phyloP scores from a whole-genome alignment of 805 yeast species.

The Ogataea glucozyma region DNA sequence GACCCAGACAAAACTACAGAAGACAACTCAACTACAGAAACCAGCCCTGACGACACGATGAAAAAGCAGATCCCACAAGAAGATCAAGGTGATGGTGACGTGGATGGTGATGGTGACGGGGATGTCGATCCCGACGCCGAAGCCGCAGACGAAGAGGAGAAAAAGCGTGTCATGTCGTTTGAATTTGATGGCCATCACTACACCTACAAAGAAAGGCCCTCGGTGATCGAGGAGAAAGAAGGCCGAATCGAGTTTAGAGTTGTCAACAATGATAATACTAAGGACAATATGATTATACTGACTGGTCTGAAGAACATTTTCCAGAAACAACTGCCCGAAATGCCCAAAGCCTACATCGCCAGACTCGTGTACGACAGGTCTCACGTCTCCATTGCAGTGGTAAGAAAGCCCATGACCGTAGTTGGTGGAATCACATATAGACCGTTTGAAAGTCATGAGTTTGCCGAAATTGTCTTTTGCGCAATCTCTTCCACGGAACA shows the following conservation, averaged over 20 bases:
- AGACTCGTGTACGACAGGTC: conserved; percentile 91
- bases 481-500: conserved; percentile 98
- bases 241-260: conserved; percentile 94
- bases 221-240: conserved; percentile 90
- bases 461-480: conserved; percentile 98
- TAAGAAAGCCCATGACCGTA: conserved; percentile 78
- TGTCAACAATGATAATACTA: conserved; percentile 89
- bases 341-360: conserved; percentile 97
- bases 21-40: conserved; percentile 7
- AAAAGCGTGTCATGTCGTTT: conserved; percentile 47
- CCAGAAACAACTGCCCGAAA: conserved; percentile 95
- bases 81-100: conserved; percentile 17
- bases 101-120: conserved; percentile 28
- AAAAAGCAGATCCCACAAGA: conserved; percentile 25
- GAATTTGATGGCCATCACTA: conserved; percentile 77
- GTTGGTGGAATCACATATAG: conserved; percentile 98
- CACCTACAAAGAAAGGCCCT: conserved; percentile 87
- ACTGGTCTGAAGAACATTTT: conserved; percentile 95
- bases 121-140: conserved; percentile 31
- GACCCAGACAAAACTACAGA: too few species aligned
- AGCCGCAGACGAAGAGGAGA: conserved; percentile 40
- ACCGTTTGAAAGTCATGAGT: conserved; percentile 85
- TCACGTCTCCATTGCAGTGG: conserved; percentile 95
- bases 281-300: conserved; percentile 84
- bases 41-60: conserved; percentile 24